Evolutionary conservation across 2,329 filamentous ascomycete species (phyloP).

Genomic region (Lasiodiplodia theobromae): DNA sequence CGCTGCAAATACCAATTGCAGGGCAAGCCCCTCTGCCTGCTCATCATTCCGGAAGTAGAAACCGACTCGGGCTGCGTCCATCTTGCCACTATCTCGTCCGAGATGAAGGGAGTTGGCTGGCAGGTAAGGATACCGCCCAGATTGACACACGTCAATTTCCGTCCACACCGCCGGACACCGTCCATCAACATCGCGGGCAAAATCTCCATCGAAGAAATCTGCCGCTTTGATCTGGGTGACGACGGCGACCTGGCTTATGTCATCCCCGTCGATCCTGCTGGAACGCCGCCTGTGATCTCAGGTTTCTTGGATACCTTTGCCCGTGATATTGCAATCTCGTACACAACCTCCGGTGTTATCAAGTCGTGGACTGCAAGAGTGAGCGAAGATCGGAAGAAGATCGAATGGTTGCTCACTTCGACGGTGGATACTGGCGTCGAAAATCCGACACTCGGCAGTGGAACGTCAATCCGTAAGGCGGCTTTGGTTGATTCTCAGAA

Average conservation of each 20-base stretch:
- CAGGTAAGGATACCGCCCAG: constrained; percentile 69
- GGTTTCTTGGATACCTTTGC: constrained; percentile 87
- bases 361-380: constrained; percentile 87
- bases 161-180: constrained; percentile 25
- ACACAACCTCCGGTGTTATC: constrained; percentile 75
- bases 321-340: constrained; percentile 84
- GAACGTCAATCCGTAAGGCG: constrained; percentile 85
- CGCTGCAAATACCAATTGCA: constrained; percentile 64
- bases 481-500: constrained; percentile 78
- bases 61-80: constrained; percentile 63
- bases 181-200: constrained; percentile 41
- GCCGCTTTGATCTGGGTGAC: constrained; percentile 70
- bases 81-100: constrained; percentile 82
- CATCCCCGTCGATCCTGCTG: constrained; percentile 85
- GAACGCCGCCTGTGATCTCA: constrained; percentile 72
- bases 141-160: not conserved
- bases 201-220: constrained; percentile 69
- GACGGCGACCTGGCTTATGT: constrained; percentile 64
- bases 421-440: constrained; percentile 79
- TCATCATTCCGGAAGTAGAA: constrained; percentile 73
- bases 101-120: constrained; percentile 82
- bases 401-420: constrained; percentile 85
- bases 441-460: constrained; percentile 79
- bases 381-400: constrained; percentile 62
- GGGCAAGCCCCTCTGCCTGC: constrained; percentile 79